Percentiles rank a stretch among this genome's conserved stretches.
Conservation (phyloP, 192 early-diverging fungal species). For the Backusella liffmaniae region DNA sequence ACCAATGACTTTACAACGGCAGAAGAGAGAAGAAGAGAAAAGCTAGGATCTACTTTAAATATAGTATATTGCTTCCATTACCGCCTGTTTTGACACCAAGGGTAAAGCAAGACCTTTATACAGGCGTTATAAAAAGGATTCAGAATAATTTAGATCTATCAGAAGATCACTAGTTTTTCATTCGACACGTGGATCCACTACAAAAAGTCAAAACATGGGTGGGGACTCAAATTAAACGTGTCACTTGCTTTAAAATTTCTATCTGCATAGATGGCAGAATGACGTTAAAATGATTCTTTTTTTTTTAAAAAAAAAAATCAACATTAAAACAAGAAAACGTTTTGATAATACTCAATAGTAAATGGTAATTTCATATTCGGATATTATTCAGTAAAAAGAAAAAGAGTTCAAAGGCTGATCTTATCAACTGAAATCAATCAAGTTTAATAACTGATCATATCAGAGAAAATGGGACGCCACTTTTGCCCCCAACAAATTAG, state of each 20-base stretch:
- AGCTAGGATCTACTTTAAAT: not conserved
- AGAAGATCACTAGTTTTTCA: not conserved
- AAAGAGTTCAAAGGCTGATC: not conserved
- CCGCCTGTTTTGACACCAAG: not conserved
- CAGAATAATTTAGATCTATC: conserved; percentile 1
- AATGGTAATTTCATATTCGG: not conserved
- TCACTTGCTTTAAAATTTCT: not conserved
- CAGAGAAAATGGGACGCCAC: not conserved
- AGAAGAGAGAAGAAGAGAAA: not conserved
- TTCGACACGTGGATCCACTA: not conserved
- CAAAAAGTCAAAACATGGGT: conserved; percentile 7
- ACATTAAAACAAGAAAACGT: not conserved
- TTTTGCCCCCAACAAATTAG: not conserved
- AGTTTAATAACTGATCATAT: not conserved
- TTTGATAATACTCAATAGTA: not conserved
- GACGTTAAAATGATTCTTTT: not conserved
- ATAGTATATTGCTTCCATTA: not conserved
- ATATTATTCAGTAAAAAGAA: not conserved
- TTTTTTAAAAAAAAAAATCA: not conserved
- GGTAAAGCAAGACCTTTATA: not conserved
- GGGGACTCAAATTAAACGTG: not conserved
- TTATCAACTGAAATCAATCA: conserved; percentile 5
- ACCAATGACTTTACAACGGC: not conserved
- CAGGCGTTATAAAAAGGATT: not conserved
- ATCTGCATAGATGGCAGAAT: not conserved